Evolutionary conservation across 257 asterid species (phyloP).

Genomic region (Agastache rugosa): DNA sequence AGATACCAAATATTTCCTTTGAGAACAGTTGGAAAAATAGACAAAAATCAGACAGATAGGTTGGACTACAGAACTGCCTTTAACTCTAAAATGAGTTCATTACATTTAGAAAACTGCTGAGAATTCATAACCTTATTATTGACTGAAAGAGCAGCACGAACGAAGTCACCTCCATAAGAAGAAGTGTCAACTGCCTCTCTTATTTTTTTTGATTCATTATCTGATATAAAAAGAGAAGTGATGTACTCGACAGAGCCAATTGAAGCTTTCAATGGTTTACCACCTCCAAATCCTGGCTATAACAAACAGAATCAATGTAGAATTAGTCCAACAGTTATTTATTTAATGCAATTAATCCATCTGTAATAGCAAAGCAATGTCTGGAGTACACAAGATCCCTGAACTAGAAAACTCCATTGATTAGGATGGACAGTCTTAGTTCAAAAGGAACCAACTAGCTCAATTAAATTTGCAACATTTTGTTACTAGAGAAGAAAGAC

Average conservation of each 20-base stretch:
- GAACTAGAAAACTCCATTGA: constrained; percentile 10
- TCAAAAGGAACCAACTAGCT: constrained; percentile 21
- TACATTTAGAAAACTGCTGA: neutral
- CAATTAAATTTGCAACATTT: constrained; percentile 19
- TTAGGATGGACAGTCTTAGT: neutral
- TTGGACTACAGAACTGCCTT: constrained; percentile 9
- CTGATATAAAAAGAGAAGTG: constrained; percentile 76
- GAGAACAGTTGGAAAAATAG: constrained; percentile 3
- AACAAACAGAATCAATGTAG: constrained; percentile 35
- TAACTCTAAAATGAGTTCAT: constrained; percentile 15
- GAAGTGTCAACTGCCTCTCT: constrained; percentile 81
- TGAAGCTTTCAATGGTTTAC: constrained; percentile 78
- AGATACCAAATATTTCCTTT: constrained; percentile 6
- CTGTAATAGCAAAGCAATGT: constrained; percentile 9
- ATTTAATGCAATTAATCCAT: neutral
- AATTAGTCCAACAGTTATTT: constrained; percentile 34
- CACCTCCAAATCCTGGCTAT: constrained; percentile 90
- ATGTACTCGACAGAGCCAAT: constrained; percentile 96
- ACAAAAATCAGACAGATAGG: neutral
- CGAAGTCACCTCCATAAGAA: constrained; percentile 77
- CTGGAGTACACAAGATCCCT: neutral
- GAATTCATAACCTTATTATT: constrained; percentile 71
- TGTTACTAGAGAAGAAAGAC: constrained; percentile 9
- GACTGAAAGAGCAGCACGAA: constrained; percentile 91
- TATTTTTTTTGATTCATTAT: constrained; percentile 70